Conservation (phyloP, 176 grass and related monocot genomes). For the maize (Zea mays) region Zm-B73-REFERENCE-NAM-5.0 NC_050104.1:19665501-19666000, state of each 20-base stretch:
- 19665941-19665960: conserved; percentile 11
- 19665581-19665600: background rate
- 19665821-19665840: conserved; percentile 1
- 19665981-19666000: conserved; percentile 91
- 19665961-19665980: conserved; percentile 53
- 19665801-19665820: background rate
- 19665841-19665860: background rate
- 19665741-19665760: conserved; percentile 1
- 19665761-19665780: background rate
- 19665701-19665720: conserved; percentile 14
- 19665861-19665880: background rate
- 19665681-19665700: conserved; percentile 21
- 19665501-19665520: conserved; percentile 68
- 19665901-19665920: conserved; percentile 19
- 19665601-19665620: background rate
- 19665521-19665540: conserved; percentile 75
- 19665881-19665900: background rate
- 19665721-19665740: background rate
- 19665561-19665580: no score
- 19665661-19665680: background rate
- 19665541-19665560: conserved; percentile 38
- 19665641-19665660: background rate
- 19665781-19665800: background rate
- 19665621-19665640: background rate
- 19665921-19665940: background rate